phyloP scores from a whole-genome alignment of 169 alveolate genomes.

The Perkinsus marinus region DNA sequence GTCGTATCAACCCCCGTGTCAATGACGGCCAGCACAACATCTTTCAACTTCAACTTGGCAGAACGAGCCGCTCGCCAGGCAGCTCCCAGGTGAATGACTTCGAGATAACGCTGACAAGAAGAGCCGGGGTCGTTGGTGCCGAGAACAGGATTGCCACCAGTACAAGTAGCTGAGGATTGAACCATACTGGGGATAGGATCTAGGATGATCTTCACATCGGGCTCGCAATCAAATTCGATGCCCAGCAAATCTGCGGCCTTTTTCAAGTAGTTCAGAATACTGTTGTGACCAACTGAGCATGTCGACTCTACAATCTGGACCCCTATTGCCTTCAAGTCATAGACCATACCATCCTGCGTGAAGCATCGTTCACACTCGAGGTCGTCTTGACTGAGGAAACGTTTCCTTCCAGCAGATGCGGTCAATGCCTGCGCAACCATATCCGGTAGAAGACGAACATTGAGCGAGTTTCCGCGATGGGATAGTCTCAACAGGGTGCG shows the following conservation, averaged over 20 bases:
- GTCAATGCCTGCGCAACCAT: conserved; percentile 18
- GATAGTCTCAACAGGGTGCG: too few species aligned
- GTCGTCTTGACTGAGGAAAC: conserved; percentile 17
- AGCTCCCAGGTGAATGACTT: background rate
- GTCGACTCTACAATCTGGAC: too few species aligned
- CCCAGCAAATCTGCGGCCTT: too few species aligned
- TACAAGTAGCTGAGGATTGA: background rate
- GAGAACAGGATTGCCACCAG: conserved; percentile 13
- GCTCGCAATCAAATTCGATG: too few species aligned
- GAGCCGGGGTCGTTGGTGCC: conserved; percentile 18
- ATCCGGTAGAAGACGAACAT: background rate
- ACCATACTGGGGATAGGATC: too few species aligned
- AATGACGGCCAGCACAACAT: conserved; percentile 23
- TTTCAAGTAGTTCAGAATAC: too few species aligned
- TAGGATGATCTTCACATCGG: too few species aligned
- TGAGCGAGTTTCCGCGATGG: too few species aligned
- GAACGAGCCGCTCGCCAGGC: background rate
- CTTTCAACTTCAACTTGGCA: conserved; percentile 6
- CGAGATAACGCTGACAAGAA: conserved; percentile 13
- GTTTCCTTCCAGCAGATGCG: conserved; percentile 19
- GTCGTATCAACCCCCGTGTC: conserved; percentile 25
- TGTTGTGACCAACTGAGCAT: too few species aligned
- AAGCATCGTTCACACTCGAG: background rate
- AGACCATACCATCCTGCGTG: too few species aligned
- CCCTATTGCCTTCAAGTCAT: too few species aligned